Conservation (phyloP, 2,329 filamentous ascomycete genomes). For the Aureobasidium sp. region DNA sequence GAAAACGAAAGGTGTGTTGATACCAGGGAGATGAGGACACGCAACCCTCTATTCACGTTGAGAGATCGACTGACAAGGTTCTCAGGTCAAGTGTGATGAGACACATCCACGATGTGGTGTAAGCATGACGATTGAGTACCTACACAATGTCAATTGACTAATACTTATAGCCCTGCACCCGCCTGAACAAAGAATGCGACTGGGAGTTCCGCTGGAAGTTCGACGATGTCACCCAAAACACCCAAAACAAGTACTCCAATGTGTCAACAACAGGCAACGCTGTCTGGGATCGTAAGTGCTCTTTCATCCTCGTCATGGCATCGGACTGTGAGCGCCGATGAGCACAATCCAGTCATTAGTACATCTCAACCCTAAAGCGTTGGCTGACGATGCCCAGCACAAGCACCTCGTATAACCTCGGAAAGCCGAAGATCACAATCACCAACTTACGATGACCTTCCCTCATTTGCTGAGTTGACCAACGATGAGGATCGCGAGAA, state of each 20-base stretch:
- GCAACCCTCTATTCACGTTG: neutral
- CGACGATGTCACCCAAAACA: slow-evolving; percentile 27
- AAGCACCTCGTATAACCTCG: neutral
- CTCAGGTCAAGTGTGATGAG: slow-evolving; percentile 49
- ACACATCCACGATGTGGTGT: slow-evolving; percentile 45
- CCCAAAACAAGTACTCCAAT: slow-evolving; percentile 28
- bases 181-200: slow-evolving; percentile 48
- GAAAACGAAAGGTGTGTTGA: slow-evolving; percentile 24
- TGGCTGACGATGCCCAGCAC: slow-evolving; percentile 4
- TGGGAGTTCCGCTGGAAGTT: slow-evolving; percentile 44
- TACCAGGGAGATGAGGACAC: neutral
- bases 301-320: neutral
- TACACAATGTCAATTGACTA: neutral
- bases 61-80: slow-evolving; percentile 10
- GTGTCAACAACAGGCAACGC: slow-evolving; percentile 42
- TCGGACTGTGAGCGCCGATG: neutral
- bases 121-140: slow-evolving; percentile 17
- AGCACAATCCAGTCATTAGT: too few species aligned
- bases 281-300: slow-evolving; percentile 47
- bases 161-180: slow-evolving; percentile 38
- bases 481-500: slow-evolving; percentile 50
- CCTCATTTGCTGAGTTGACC: slow-evolving; percentile 43
- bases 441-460: slow-evolving; percentile 37
- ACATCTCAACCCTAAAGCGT: too few species aligned
- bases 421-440: slow-evolving; percentile 6